Evolutionary conservation across 495 filamentous ascomycete species (phyloP).

Genomic region (Pyrenula aspistea): DNA sequence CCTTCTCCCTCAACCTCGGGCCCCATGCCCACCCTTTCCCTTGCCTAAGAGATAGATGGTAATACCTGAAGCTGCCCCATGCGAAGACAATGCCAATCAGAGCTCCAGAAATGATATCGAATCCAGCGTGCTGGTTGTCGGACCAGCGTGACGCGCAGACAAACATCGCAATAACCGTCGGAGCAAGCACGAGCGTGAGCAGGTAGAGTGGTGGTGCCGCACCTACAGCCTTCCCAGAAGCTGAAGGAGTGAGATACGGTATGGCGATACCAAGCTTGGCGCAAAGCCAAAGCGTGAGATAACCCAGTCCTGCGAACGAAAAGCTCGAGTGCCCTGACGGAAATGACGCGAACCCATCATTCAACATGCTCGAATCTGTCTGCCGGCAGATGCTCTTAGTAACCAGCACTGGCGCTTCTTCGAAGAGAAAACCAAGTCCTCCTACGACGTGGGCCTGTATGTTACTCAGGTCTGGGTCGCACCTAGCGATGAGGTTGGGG

Average conservation of each 20-base stretch:
- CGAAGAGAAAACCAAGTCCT: conserved; percentile 30
- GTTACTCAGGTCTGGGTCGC: conserved; percentile 38
- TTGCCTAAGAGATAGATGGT: conserved; percentile 52
- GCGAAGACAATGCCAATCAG: conserved; percentile 43
- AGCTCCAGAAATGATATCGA: conserved; percentile 51
- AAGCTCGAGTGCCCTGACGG: conserved; percentile 59
- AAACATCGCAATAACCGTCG: conserved; percentile 45
- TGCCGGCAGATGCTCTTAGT: conserved; percentile 40
- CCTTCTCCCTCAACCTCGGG: conserved; percentile 23
- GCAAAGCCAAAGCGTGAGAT: conserved; percentile 51
- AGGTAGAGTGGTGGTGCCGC: conserved; percentile 48
- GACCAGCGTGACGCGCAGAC: conserved; percentile 51
- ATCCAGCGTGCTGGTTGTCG: conserved; percentile 50
- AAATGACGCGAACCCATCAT: conserved; percentile 55
- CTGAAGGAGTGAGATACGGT: conserved; percentile 40
- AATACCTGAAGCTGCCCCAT: conserved; percentile 49
- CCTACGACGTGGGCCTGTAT: conserved; percentile 32
- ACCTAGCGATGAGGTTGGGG: conserved; percentile 53
- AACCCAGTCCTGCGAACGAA: conserved; percentile 50
- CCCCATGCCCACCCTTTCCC: conserved; percentile 46
- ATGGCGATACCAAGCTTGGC: conserved; percentile 51
- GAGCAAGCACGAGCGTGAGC: conserved; percentile 42
- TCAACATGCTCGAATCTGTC: conserved; percentile 16
- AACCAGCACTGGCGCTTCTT: conserved; percentile 34
- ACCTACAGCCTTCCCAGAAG: conserved; percentile 18